Evolutionary conservation across 345 rosid species (phyloP), one percentile per base, ranked within the genome.

Genomic region (Lenwebbia sp.): DNA sequence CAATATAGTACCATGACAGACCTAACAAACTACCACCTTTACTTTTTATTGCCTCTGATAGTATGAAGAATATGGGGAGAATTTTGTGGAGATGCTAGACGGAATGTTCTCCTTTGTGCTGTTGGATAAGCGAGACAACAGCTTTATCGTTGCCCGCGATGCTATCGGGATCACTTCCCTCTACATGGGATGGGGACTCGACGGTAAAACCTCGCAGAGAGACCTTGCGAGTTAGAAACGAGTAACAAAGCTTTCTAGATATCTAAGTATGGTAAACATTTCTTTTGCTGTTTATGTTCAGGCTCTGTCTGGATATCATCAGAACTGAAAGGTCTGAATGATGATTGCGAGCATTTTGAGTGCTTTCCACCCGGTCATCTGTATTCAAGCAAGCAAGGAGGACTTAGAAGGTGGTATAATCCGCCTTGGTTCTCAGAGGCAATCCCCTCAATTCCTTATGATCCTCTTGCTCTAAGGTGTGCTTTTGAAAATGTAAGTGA

Each of bases 101-200:
- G 99, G 99, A 56, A 92, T 97, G 88, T 97, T 97, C 90, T 97
- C 99, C 14, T 95, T 97, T 85, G 99, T 97, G 90, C 91, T 97
- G 90, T 83, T 97, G 87, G 97, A 97, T 85, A 95, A 95, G 25
- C 91, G 95, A 0, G 98, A 96, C 84, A 94, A 92, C 85, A 96
- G 96, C 86, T 97, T 92, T 92, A 92, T 97, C 76, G 97, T 89
- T 87, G 98, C 98, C 5, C 97, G 99, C 3, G 99, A 97, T 85
- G 99, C 99, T 52, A 86, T 96, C n/a, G 99, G 99, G 44, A 94
- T 97, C 88, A 96, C 99, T 83, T 92, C 99, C 70, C 96, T 97
- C 85, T 97, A 96, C 70, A 93, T 97, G 23, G 99, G 99, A 84
- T 97, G 99, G 99, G 98, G 99, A 50, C 89, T 94, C 56, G 99